Evolutionary conservation across 768 basidiomycete genomes (phyloP).

Genomic region (Suillus ampliporus): DNA sequence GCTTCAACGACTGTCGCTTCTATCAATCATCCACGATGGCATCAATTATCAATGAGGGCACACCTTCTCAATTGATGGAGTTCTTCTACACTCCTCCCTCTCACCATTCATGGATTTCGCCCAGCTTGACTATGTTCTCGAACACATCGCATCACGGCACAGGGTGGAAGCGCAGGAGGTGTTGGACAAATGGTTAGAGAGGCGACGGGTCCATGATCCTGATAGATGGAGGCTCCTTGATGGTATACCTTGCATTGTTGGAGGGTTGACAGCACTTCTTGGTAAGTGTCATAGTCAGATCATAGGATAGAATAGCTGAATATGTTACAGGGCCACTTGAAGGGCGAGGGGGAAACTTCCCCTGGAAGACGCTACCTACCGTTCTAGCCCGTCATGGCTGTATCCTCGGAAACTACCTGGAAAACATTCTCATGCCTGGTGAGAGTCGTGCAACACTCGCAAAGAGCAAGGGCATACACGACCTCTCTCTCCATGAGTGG

Average conservation of each 20-base stretch:
- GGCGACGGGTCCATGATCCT: not conserved
- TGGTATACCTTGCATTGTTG: not conserved
- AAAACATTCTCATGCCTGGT: not conserved
- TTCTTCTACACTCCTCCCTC: too few species aligned
- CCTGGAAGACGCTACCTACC: not conserved
- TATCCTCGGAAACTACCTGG: not conserved
- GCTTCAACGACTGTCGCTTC: too few species aligned
- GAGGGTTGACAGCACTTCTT: not conserved
- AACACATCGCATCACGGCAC: not conserved
- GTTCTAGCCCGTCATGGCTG: conserved; percentile 5
- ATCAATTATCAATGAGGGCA: too few species aligned
- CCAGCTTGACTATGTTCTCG: not conserved
- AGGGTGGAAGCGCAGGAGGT: not conserved
- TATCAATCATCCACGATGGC: too few species aligned
- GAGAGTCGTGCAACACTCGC: not conserved
- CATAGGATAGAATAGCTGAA: not conserved
- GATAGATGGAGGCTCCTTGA: not conserved
- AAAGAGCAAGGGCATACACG: conserved; percentile 7
- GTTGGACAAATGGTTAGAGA: not conserved
- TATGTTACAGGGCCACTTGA: not conserved
- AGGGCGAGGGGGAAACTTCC: not conserved
- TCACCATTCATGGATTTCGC: not conserved
- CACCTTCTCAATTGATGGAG: too few species aligned
- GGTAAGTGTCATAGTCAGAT: not conserved
- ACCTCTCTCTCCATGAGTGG: not conserved